phyloP scores from a whole-genome alignment of 1,284 basidiomycete genomes.

The Pseudozyma sp. region DNA sequence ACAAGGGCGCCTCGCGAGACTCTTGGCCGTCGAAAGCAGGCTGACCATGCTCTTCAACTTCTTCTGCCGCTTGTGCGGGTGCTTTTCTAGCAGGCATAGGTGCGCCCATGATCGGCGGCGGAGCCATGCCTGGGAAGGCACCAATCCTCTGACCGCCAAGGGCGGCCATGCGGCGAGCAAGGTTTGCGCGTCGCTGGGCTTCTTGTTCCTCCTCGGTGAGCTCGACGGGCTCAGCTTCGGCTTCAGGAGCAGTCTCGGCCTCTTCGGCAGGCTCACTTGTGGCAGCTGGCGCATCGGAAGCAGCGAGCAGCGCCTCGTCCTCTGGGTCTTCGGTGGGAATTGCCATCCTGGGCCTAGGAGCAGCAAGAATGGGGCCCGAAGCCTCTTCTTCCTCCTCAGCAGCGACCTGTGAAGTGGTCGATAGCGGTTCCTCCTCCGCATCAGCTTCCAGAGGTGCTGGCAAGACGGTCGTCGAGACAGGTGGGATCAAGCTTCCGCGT shows the following conservation, averaged over 20 bases:
- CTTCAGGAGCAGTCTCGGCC: slow-evolving; percentile 1
- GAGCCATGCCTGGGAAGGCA: slow-evolving; percentile 74
- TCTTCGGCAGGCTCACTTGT: neutral
- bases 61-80: slow-evolving; percentile 34
- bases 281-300: slow-evolving; percentile 24
- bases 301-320: slow-evolving; percentile 48
- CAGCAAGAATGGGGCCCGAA: slow-evolving; percentile 45
- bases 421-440: slow-evolving; percentile 11
- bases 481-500: slow-evolving; percentile 31
- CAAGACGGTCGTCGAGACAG: slow-evolving; percentile 22
- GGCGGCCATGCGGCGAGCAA: slow-evolving; percentile 65
- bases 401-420: neutral
- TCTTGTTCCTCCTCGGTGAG: slow-evolving; percentile 61
- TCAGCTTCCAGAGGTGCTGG: slow-evolving; percentile 15
- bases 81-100: slow-evolving; percentile 72
- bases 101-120: slow-evolving; percentile 69
- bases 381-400: slow-evolving; percentile 11
- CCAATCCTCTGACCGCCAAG: slow-evolving; percentile 65
- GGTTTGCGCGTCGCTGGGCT: slow-evolving; percentile 53
- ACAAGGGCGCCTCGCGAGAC: slow-evolving; percentile 19
- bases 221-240: slow-evolving; percentile 35
- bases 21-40: slow-evolving; percentile 63
- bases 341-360: slow-evolving; percentile 51
- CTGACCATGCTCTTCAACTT: slow-evolving; percentile 67
- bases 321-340: slow-evolving; percentile 53